Conservation (phyloP, 176 grass and related monocot genomes). For the Themeda triandra region DNA sequence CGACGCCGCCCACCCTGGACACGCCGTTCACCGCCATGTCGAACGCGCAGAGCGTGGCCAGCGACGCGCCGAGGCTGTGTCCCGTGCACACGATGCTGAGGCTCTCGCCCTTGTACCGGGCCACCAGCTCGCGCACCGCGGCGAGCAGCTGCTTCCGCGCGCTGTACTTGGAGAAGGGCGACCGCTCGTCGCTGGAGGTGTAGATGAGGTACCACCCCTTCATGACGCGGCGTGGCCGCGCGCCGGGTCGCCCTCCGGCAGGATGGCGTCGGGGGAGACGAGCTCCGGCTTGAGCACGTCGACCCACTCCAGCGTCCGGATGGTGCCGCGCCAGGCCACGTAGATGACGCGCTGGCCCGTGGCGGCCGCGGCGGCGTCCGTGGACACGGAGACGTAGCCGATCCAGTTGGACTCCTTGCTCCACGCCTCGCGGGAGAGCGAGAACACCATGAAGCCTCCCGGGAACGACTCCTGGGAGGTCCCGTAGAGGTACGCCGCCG, state of each 20-base stretch:
- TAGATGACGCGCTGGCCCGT: constrained; percentile 73
- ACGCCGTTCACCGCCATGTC: constrained; percentile 72
- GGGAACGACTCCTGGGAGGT: constrained; percentile 47
- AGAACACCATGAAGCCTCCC: constrained; percentile 49
- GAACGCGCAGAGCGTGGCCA: constrained; percentile 71
- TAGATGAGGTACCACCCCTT: constrained; percentile 85
- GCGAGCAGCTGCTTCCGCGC: constrained; percentile 66
- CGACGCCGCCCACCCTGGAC: constrained; percentile 23
- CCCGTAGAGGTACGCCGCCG: constrained; percentile 67
- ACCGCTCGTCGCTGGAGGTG: constrained; percentile 57
- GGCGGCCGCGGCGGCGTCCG: constrained; percentile 46
- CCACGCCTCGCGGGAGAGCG: constrained; percentile 70
- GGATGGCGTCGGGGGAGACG: constrained; percentile 49
- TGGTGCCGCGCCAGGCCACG: constrained; percentile 75
- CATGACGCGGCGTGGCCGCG: constrained; percentile 56
- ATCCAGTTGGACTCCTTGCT: constrained; percentile 98
- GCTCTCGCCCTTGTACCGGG: constrained; percentile 45
- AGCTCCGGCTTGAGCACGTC: constrained; percentile 65
- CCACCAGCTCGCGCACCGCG: constrained; percentile 55
- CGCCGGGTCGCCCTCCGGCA: constrained; percentile 30
- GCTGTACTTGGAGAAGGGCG: constrained; percentile 59
- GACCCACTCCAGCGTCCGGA: constrained; percentile 76
- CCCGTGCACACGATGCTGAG: constrained; percentile 81
- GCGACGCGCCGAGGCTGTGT: constrained; percentile 80
- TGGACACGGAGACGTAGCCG: constrained; percentile 69